phyloP scores from a whole-genome alignment of 148 eudicot species.

The Fagopyrum homotropicum region DNA sequence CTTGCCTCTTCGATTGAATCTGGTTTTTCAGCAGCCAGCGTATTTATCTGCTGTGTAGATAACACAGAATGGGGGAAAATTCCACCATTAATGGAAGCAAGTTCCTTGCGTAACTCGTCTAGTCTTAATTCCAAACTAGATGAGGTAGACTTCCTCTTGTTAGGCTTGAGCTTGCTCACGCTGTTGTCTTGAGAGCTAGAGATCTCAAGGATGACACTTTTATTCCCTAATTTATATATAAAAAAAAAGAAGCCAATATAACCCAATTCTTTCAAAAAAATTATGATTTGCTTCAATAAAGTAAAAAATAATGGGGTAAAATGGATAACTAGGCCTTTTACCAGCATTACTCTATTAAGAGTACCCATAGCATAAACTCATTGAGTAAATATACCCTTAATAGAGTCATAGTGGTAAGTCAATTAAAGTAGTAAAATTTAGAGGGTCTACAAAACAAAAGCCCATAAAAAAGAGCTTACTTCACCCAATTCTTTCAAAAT shows the following conservation, averaged over 20 bases:
- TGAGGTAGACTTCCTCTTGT: conserved; percentile 45
- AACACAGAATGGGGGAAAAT: conserved; percentile 91
- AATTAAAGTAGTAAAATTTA: too few relatives aligned
- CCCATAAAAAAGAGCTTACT: too few relatives aligned
- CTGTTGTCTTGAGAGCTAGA: conserved; percentile 31
- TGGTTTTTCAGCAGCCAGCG: conserved; percentile 53
- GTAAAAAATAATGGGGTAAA: background rate
- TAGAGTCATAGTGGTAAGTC: too few relatives aligned
- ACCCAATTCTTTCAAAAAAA: background rate
- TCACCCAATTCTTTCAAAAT: too few relatives aligned
- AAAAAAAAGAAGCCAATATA: too few relatives aligned
- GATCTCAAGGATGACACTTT: conserved; percentile 58
- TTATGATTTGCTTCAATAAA: background rate
- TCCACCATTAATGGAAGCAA: conserved; percentile 67
- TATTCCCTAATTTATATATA: conserved; percentile 70
- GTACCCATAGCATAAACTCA: too few relatives aligned
- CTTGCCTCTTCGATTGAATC: conserved; percentile 63
- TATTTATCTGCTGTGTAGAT: conserved; percentile 76
- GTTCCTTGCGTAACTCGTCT: conserved; percentile 78
- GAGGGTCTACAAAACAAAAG: too few relatives aligned
- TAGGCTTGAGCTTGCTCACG: conserved; percentile 30
- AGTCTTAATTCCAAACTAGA: conserved; percentile 60
- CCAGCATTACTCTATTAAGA: too few relatives aligned
- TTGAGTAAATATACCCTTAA: too few relatives aligned
- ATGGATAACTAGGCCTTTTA: too few relatives aligned